A percentile compares a stretch with the other conserved stretches of the same genome.
Evolutionary conservation across 1,139 yeast genomes (phyloP).

Genomic region (Kodamaea sp.): DNA sequence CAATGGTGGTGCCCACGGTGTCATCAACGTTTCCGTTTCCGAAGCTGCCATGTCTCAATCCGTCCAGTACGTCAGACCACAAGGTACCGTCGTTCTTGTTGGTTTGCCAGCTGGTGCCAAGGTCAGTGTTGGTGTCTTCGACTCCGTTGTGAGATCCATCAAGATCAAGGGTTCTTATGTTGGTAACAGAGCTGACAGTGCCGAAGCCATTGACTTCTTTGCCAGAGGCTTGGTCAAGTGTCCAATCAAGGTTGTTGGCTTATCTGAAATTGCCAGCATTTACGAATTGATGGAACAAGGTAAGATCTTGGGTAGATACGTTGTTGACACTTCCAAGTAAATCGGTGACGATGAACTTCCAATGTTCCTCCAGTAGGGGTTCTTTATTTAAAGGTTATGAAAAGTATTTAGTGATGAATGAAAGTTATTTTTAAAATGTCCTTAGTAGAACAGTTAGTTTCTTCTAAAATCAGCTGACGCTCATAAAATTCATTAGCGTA

Average conservation of each 20-base stretch:
- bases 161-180: constrained; percentile 72
- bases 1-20: constrained; percentile 79
- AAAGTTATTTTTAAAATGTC: neutral
- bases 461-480: too few relatives aligned
- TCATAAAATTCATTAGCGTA: too few relatives aligned
- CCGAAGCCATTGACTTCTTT: constrained; percentile 76
- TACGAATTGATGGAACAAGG: constrained; percentile 72
- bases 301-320: constrained; percentile 73
- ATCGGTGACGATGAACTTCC: neutral
- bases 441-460: too few relatives aligned
- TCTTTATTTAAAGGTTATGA: neutral
- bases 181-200: constrained; percentile 78
- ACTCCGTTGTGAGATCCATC: constrained; percentile 64
- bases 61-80: constrained; percentile 61
- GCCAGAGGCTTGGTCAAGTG: constrained; percentile 67
- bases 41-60: constrained; percentile 68
- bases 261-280: constrained; percentile 62
- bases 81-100: constrained; percentile 71
- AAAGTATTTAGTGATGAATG: neutral
- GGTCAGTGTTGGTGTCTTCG: constrained; percentile 63
- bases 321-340: constrained; percentile 66
- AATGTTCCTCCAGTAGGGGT: neutral
- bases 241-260: constrained; percentile 70
- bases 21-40: constrained; percentile 70
- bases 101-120: constrained; percentile 76